A percentile compares a stretch with the other conserved stretches of the same genome.
Conservation (phyloP, 2,329 filamentous ascomycete species). For the Cadophora luteo-olivacea region DNA sequence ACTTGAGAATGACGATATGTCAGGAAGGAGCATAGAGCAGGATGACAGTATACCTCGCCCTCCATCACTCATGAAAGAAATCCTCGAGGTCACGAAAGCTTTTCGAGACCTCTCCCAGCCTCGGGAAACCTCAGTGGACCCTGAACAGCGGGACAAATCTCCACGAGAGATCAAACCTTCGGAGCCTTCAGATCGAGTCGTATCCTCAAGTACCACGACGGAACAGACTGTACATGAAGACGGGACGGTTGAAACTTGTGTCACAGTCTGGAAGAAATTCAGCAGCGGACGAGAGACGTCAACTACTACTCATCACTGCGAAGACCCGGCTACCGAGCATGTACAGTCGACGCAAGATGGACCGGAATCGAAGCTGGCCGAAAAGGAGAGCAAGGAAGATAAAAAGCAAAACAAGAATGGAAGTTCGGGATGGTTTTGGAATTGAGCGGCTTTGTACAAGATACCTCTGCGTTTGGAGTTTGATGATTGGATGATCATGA, state of each 20-base stretch:
- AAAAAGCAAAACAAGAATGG: conserved; percentile 19
- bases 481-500: background rate
- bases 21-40: background rate
- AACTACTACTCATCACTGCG: conserved; percentile 35
- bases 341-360: background rate
- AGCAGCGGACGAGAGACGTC: conserved; percentile 38
- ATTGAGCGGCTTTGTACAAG: conserved; percentile 28
- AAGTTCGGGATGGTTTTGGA: conserved; percentile 42
- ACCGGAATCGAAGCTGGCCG: background rate
- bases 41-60: background rate
- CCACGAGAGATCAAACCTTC: background rate
- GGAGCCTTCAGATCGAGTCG: conserved; percentile 31
- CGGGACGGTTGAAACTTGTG: conserved; percentile 38
- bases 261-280: conserved; percentile 39
- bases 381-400: background rate
- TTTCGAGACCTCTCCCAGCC: conserved; percentile 2
- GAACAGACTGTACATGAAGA: conserved; percentile 37
- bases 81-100: conserved; percentile 7
- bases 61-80: conserved; percentile 14
- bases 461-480: background rate
- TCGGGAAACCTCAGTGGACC: background rate
- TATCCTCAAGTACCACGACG: conserved; percentile 37
- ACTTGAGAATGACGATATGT: conserved; percentile 6
- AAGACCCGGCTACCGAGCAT: conserved; percentile 23
- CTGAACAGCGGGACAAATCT: background rate